A percentile compares a stretch with the other conserved stretches of the same genome.
These are phyloP conservation scores for Carallia pectinifolia DNA, from an alignment of 345 rosid genomes.

Conservation along the genomic window DNA sequence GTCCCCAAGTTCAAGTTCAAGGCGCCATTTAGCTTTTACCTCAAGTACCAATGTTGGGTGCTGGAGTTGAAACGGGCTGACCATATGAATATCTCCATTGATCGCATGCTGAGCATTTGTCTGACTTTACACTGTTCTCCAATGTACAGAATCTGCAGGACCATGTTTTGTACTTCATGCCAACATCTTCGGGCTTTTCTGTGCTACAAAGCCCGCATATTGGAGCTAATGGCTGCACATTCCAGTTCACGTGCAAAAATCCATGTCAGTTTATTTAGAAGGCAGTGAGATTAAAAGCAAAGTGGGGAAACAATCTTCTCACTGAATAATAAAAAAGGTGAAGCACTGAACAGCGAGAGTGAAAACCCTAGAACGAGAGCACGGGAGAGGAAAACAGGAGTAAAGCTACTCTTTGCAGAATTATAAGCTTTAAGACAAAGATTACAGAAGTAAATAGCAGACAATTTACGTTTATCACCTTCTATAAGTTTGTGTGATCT, in stretches of 20 bases:
- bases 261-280: not conserved
- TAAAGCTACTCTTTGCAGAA: too few species aligned
- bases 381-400: too few species aligned
- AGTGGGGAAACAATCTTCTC: not conserved
- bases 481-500: too few species aligned
- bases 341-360: too few species aligned
- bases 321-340: not conserved
- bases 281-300: not conserved
- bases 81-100: conserved; percentile 89
- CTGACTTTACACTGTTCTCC: conserved; percentile 57
- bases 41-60: conserved; percentile 58
- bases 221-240: conserved; percentile 63
- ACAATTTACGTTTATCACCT: too few species aligned
- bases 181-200: conserved; percentile 48
- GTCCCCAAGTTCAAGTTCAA: not conserved
- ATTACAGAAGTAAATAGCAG: too few species aligned
- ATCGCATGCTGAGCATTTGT: conserved; percentile 75
- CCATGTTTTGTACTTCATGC: conserved; percentile 52
- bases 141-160: conserved; percentile 70
- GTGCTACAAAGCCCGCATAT: conserved; percentile 58
- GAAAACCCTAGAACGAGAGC: too few species aligned
- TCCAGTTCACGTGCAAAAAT: conserved; percentile 1
- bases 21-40: not conserved
- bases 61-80: conserved; percentile 49
- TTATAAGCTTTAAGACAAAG: too few species aligned